phyloP scores from a whole-genome alignment of 768 basidiomycete species.

The Suillus subaureus region DNA sequence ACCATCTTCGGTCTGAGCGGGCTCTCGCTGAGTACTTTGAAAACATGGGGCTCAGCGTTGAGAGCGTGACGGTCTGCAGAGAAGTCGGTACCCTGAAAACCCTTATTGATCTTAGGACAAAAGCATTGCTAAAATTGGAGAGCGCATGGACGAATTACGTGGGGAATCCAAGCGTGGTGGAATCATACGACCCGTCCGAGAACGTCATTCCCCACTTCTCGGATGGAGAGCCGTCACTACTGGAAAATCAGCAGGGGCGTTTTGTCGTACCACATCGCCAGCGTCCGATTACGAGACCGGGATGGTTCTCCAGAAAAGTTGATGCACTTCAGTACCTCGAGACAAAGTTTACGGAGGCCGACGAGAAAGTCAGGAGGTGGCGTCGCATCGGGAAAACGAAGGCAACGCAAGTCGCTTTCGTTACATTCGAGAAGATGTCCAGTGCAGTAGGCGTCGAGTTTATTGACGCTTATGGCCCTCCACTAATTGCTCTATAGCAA shows the following conservation, averaged over 20 bases:
- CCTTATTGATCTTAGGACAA: conserved; percentile 78
- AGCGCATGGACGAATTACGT: conserved; percentile 88
- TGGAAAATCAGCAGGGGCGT: conserved; percentile 55
- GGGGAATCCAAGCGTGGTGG: conserved; percentile 89
- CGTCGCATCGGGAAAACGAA: conserved; percentile 74
- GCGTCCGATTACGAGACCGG: conserved; percentile 74
- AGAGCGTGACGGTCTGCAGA: conserved; percentile 88
- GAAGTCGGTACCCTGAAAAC: conserved; percentile 75
- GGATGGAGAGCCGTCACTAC: conserved; percentile 52
- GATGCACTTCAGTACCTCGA: conserved; percentile 93
- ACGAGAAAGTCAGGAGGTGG: conserved; percentile 79
- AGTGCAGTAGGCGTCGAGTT: conserved; percentile 63
- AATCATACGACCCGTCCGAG: conserved; percentile 75
- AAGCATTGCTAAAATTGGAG: conserved; percentile 80
- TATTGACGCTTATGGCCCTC: background rate
- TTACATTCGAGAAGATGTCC: conserved; percentile 96
- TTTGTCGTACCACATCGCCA: conserved; percentile 75
- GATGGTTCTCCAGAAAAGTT: conserved; percentile 75
- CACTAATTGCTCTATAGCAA: conserved; percentile 55
- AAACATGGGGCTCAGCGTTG: conserved; percentile 81
- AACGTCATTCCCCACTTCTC: conserved; percentile 48
- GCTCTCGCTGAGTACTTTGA: conserved; percentile 94
- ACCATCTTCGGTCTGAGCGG: conserved; percentile 83
- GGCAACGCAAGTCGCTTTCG: conserved; percentile 85
- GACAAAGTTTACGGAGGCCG: conserved; percentile 73